phyloP scores from a whole-genome alignment of 176 grass and related monocot genomes.

The Neostapfia colusana region DNA sequence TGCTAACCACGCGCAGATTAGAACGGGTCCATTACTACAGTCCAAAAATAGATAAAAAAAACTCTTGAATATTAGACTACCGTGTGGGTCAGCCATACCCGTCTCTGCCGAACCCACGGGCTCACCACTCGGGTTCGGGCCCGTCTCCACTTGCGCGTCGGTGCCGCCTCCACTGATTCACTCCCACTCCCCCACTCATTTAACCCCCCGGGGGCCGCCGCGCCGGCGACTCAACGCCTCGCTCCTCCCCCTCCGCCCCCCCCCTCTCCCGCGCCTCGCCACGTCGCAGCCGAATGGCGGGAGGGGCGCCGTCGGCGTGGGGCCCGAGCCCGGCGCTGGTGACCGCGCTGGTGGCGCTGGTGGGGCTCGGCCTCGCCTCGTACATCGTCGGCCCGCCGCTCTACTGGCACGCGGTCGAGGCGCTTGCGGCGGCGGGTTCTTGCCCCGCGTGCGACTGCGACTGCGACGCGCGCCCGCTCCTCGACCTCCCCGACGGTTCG shows the following conservation, averaged over 20 bases:
- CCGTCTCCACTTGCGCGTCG: background rate
- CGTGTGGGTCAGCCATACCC: too few species aligned
- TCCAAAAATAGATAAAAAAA: too few species aligned
- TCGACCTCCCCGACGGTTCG: conserved; percentile 76
- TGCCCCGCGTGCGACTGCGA: conserved; percentile 77
- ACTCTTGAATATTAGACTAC: too few species aligned
- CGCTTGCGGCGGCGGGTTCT: conserved; percentile 48
- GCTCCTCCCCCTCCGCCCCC: background rate
- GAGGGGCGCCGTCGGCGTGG: conserved; percentile 45
- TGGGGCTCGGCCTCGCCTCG: conserved; percentile 65
- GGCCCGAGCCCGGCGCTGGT: conserved; percentile 54
- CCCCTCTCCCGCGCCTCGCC: background rate
- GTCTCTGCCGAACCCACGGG: conserved; percentile 16
- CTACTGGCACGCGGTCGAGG: conserved; percentile 89
- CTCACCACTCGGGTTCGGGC: background rate
- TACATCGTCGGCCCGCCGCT: conserved; percentile 97
- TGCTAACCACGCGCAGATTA: too few species aligned
- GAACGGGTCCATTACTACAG: too few species aligned
- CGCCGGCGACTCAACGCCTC: conserved; percentile 9
- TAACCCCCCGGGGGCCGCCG: background rate
- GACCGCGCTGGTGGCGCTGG: conserved; percentile 55
- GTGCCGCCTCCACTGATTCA: conserved; percentile 20
- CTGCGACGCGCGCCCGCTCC: conserved; percentile 74
- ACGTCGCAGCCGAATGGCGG: conserved; percentile 45
- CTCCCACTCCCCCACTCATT: conserved; percentile 21